phyloP scores from a whole-genome alignment of 306 rosid genomes.

The Senna siamea region DNA sequence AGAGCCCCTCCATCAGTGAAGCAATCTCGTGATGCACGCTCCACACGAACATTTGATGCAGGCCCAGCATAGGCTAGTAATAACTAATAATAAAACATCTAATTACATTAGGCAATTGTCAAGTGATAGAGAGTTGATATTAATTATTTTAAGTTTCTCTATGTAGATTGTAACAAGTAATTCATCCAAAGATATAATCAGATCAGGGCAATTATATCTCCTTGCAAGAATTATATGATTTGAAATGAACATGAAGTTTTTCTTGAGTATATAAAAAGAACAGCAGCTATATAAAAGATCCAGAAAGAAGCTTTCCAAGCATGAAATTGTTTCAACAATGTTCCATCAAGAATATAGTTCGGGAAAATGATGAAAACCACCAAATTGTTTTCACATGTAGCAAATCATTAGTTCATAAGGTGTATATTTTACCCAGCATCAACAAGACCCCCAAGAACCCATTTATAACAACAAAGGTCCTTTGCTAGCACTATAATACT shows the following conservation, averaged over 20 bases:
- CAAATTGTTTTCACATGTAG: background rate
- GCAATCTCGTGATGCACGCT: slow-evolving; percentile 70
- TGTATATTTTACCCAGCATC: background rate
- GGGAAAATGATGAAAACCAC: slow-evolving; percentile 8
- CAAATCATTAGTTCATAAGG: background rate
- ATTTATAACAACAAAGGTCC: background rate
- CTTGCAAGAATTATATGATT: slow-evolving; percentile 16
- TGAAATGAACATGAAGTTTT: slow-evolving; percentile 23
- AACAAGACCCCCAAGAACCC: background rate
- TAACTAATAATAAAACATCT: slow-evolving; percentile 54
- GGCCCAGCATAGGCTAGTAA: slow-evolving; percentile 89
- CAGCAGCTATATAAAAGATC: background rate
- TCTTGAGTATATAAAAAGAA: slow-evolving; percentile 3
- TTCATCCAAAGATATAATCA: slow-evolving; percentile 23
- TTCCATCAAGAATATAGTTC: slow-evolving; percentile 18
- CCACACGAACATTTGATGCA: slow-evolving; percentile 82
- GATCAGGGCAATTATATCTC: background rate
- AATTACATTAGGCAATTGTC: slow-evolving; percentile 23
- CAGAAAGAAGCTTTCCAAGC: slow-evolving; percentile 30
- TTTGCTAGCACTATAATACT: background rate
- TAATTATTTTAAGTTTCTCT: slow-evolving; percentile 5
- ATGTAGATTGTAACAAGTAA: slow-evolving; percentile 12
- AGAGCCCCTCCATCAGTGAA: slow-evolving; percentile 80
- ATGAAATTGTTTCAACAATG: slow-evolving; percentile 8
- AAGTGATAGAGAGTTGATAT: slow-evolving; percentile 15